Base-by-base conservation (phyloP, 331 rosid species). In the Quercus lobata region DNA sequence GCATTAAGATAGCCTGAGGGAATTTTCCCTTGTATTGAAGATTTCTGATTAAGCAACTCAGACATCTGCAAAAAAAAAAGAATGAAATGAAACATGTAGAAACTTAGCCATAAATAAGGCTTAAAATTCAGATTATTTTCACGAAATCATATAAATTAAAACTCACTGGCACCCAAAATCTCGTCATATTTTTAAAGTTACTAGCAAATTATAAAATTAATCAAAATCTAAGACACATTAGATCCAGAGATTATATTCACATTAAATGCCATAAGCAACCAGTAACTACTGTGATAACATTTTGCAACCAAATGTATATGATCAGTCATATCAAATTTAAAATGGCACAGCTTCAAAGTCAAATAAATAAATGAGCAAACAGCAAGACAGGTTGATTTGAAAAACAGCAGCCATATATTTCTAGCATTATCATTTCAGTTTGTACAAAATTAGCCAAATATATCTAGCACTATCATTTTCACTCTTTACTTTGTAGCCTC, bases 1-100 rank as follows among this genome's bases (percentile, higher is more conserved):
- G 99, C 88, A 81, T 93, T 95, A 46, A 93, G 87, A 88, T 85
- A 93, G 71, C 99, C 99, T 49, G 99, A 95, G 70, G 99, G 99
- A 69, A 95, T 83, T 90, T 95, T 95, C 69, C 97, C 99, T 79
- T 89, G 97, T 49, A 93, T 69, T 9, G 93, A 89, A 71, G 92
- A 88, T 86, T 84, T 93, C 82, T 95, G 97, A 84, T 95, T 95
- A 19, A 95, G 92, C 77, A 87, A 55, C 90, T 92, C 97, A 41
- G 99, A 95, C 99, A 95, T 95, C 99, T 95, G 92, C 84, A 88
- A 74, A 30, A 57, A 78, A 78, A 78, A 79, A 57, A 62, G 73
- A 80, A 55, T 30, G 69, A 30, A 37, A 32, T 27, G 10, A 69
- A 74, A 57, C 49, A 62, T 46, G 53, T 30, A 61, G 65, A 53